These are phyloP conservation scores for Coemansia sp. DNA, from an alignment of 192 early-diverging fungal species.

Conservation along the genomic window DNA sequence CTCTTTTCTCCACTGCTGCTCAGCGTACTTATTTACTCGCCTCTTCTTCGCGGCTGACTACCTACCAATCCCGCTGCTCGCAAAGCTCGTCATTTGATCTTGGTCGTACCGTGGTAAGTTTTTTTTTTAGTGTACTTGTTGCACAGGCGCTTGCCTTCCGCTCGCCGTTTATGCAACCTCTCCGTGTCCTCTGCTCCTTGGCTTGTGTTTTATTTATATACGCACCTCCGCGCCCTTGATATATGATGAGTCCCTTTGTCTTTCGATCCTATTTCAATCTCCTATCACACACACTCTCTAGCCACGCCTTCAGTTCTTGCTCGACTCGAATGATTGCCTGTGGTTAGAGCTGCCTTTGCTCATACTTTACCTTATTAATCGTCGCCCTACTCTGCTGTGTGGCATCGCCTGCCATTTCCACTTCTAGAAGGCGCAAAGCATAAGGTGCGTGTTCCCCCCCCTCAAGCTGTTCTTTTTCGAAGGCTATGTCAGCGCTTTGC, in stretches of 20 bases:
- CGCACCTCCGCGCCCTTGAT: not conserved
- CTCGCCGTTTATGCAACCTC: not conserved
- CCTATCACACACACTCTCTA: not conserved
- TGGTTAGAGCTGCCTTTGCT: conserved; percentile 12
- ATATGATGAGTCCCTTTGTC: not conserved
- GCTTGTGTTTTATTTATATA: conserved; percentile 7
- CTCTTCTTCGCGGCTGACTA: conserved; percentile 1
- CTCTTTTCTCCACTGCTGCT: not conserved
- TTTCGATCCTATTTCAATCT: conserved; percentile 5
- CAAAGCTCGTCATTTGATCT: conserved; percentile 3
- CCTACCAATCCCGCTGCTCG: conserved; percentile 9
- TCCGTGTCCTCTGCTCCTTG: not conserved
- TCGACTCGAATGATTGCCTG: conserved; percentile 2
- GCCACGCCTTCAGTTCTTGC: conserved; percentile 3
- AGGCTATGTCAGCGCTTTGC: not conserved
- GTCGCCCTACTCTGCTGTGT: not conserved
- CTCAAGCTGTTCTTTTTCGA: not conserved
- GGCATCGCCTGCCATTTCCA: not conserved
- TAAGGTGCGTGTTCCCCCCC: not conserved
- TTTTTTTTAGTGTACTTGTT: not conserved
- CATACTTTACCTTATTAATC: not conserved
- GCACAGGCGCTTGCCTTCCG: not conserved
- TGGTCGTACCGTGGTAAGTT: conserved; percentile 6
- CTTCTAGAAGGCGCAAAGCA: not conserved
- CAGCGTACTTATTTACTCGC: conserved; percentile 3